phyloP scores from a whole-genome alignment of 1,139 yeast genomes.

The Sugiyamaella novakii region DNA sequence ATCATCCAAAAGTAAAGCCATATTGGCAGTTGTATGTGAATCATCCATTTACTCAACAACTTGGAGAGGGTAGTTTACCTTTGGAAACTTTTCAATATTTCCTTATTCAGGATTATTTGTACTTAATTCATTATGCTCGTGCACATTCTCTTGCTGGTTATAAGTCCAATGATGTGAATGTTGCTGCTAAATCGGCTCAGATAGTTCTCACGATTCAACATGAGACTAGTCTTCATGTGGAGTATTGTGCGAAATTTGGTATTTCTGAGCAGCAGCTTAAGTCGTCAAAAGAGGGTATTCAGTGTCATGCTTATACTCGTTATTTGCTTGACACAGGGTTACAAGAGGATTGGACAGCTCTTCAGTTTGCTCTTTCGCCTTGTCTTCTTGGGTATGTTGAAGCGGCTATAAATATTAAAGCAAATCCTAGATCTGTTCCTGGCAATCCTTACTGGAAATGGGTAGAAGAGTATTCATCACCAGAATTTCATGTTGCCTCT shows the following conservation, averaged over 20 bases:
- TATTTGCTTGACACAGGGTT: constrained; percentile 58
- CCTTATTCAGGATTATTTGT: constrained; percentile 71
- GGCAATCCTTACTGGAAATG: constrained; percentile 53
- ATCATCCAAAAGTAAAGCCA: constrained; percentile 57
- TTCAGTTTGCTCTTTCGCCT: constrained; percentile 71
- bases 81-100: constrained; percentile 57
- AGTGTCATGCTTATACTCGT: constrained; percentile 61
- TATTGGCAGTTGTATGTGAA: constrained; percentile 61
- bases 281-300: constrained; percentile 54
- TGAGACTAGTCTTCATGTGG: constrained; percentile 61
- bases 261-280: constrained; percentile 52
- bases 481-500: constrained; percentile 58
- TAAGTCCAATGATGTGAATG: constrained; percentile 57
- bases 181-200: constrained; percentile 54
- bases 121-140: constrained; percentile 67
- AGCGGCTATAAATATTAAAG: constrained; percentile 45
- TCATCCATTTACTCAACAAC: constrained; percentile 61
- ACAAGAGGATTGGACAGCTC: constrained; percentile 60
- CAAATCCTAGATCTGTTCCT: constrained; percentile 26
- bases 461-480: constrained; percentile 63
- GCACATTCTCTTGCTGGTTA: constrained; percentile 68
- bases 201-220: constrained; percentile 55
- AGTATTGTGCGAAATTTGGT: constrained; percentile 53
- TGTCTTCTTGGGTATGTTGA: constrained; percentile 74
- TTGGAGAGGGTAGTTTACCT: constrained; percentile 58